phyloP scores from a whole-genome alignment of 1,284 basidiomycete genomes.

The Leccinum pallidistipes region DNA sequence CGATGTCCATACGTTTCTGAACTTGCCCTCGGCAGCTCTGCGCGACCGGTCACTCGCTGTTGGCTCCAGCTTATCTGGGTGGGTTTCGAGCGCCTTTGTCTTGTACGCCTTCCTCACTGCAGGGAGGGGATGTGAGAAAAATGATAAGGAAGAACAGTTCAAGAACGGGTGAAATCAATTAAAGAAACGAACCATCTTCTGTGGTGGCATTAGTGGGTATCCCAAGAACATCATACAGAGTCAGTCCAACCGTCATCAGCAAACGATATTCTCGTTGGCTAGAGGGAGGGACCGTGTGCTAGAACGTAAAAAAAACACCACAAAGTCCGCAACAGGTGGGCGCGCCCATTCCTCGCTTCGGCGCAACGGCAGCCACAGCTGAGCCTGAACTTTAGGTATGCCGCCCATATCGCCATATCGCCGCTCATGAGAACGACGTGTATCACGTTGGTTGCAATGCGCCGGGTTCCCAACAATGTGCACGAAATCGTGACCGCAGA shows the following conservation, averaged over 20 bases:
- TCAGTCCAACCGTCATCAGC: slow-evolving; percentile 33
- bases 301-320: slow-evolving; percentile 4
- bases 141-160: background rate
- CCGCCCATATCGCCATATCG: background rate
- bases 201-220: slow-evolving; percentile 32
- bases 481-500: background rate
- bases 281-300: background rate
- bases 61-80: slow-evolving; percentile 63
- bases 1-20: slow-evolving; percentile 40
- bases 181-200: slow-evolving; percentile 37
- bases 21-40: slow-evolving; percentile 50
- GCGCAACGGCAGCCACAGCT: background rate
- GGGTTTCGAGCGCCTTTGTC: slow-evolving; percentile 59
- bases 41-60: slow-evolving; percentile 46
- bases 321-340: background rate
- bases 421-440: background rate
- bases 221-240: slow-evolving; percentile 37
- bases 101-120: slow-evolving; percentile 65
- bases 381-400: background rate
- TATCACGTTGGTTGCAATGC: background rate
- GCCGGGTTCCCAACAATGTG: background rate
- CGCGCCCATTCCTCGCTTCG: background rate
- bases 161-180: background rate
- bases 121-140: background rate
- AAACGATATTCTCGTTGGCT: slow-evolving; percentile 3